Percentiles rank a stretch among this genome's conserved stretches.
These are phyloP conservation scores for Aurifilum marmelostoma DNA, from an alignment of 2,329 filamentous ascomycete genomes.

Conservation along the genomic window DNA sequence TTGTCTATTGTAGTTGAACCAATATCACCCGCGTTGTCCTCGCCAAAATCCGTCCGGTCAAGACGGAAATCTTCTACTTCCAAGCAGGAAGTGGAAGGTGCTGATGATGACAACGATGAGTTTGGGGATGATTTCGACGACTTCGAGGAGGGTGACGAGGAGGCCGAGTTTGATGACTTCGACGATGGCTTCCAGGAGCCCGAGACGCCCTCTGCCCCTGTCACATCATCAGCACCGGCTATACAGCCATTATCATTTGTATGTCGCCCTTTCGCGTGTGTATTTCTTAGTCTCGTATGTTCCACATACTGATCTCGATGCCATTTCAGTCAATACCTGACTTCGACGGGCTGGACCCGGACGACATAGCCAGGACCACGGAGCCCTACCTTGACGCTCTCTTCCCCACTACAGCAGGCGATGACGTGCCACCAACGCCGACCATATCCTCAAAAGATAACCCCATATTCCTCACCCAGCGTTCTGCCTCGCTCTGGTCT, in stretches of 20 bases:
- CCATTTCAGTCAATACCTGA: constrained; percentile 65
- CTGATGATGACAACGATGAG: constrained; percentile 39
- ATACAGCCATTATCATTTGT: constrained; percentile 38
- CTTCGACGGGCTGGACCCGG: constrained; percentile 63
- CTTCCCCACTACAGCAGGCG: constrained; percentile 59
- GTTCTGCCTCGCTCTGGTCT: constrained; percentile 91
- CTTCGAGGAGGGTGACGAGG: constrained; percentile 61
- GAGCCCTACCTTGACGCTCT: constrained; percentile 69
- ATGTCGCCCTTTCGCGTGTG: constrained; percentile 22
- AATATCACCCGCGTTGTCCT: constrained; percentile 41
- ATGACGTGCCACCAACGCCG: constrained; percentile 54
- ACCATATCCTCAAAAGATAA: constrained; percentile 57
- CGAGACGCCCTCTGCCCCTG: constrained; percentile 51
- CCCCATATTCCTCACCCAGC: constrained; percentile 78
- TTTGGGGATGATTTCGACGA: constrained; percentile 66
- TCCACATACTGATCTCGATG: constrained; percentile 3
- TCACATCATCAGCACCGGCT: constrained; percentile 32
- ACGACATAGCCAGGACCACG: constrained; percentile 63
- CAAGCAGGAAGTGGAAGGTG: constrained; percentile 30
- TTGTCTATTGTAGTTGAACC: constrained; percentile 42
- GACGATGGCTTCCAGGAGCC: constrained; percentile 71
- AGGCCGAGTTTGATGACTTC: constrained; percentile 69
- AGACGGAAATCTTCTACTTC: constrained; percentile 39
- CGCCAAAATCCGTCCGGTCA: constrained; percentile 36
- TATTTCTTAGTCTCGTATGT: not conserved